Evolutionary conservation across 306 rosid species (phyloP).

Genomic region (Geum urbanum): DNA sequence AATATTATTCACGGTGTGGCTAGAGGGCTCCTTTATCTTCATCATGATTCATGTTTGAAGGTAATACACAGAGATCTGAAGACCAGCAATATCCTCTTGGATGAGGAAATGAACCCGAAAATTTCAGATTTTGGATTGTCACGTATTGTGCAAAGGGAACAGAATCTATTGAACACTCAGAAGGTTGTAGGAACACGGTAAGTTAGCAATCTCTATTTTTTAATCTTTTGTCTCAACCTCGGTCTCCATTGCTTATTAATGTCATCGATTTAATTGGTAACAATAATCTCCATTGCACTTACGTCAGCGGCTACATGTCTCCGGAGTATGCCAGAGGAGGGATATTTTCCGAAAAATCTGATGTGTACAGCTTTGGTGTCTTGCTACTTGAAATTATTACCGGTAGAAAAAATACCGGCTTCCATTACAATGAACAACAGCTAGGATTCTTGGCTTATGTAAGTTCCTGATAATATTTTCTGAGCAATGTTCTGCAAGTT

Average conservation of each 20-base stretch:
- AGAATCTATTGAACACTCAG: slow-evolving; percentile 16
- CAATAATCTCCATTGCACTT: background rate
- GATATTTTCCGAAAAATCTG: slow-evolving; percentile 27
- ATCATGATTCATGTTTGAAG: slow-evolving; percentile 14
- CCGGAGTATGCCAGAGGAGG: slow-evolving; percentile 30
- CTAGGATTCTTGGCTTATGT: slow-evolving; percentile 29
- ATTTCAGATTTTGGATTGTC: slow-evolving; percentile 33
- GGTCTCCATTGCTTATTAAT: too few relatives aligned
- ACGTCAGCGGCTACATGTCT: slow-evolving; percentile 33
- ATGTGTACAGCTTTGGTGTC: slow-evolving; percentile 36
- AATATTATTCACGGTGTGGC: slow-evolving; percentile 11
- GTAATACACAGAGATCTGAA: slow-evolving; percentile 19
- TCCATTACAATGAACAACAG: background rate
- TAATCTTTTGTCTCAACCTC: background rate
- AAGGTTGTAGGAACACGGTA: slow-evolving; percentile 33
- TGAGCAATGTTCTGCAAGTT: background rate
- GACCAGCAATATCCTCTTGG: slow-evolving; percentile 18
- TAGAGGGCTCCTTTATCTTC: slow-evolving; percentile 19
- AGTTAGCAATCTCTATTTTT: background rate
- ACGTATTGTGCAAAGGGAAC: slow-evolving; percentile 11
- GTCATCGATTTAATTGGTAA: too few relatives aligned
- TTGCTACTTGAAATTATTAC: slow-evolving; percentile 32
- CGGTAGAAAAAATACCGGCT: slow-evolving; percentile 29
- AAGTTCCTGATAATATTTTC: background rate
- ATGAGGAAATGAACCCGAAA: slow-evolving; percentile 24